Evolutionary conservation across 2,329 filamentous ascomycete species (phyloP), one percentile per base, ranked within the genome.

Genomic region (Thelonectria rubi): DNA sequence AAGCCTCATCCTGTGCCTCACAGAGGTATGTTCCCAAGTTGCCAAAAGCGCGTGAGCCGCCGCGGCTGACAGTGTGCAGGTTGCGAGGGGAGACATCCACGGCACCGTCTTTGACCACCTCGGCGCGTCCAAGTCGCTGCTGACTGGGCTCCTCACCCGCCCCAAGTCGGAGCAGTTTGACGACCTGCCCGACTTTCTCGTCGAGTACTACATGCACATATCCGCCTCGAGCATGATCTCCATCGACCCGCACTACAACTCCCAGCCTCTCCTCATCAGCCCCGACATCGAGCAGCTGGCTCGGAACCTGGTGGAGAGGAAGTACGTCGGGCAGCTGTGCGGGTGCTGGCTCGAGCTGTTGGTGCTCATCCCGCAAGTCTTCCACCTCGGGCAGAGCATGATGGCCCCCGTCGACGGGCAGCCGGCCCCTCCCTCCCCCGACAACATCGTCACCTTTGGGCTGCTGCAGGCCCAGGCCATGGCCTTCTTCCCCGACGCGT

Each of bases 171-270:
- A 76, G 3, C 64, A 77, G 3, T 74, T 74, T 2, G 73, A 75
- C 12, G 75, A 79, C 10, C 63, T 83, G 3, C 75, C 77, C 26
- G 76, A 80, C 26, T 82, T 82, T 51, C 75, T 83, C 3, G 75
- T 82, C 47, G 81, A 83, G 67, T 82, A 82, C 40, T 82, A 81
- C 61, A 77, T 80, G 60, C 81, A 83, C 68, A 81, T 80, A 47
- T 76, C 79, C 3, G 76, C 78, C 3, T 76, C 79, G 7, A 82
- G 80, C 66, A 81, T 82, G 76, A 80, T 83, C 46, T 81, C 81
- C 0, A 77, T 80, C 32, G 62, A 78, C 47, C 67, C 72, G 0
- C 66, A 71, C n/a, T 66, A 73, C 34, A 68, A 63, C 15, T 69
- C 69, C 0, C 71, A 75, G n/a, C 65, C 73, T 0, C 68, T 76